Base-by-base conservation (phyloP, 805 yeast genomes). In the Candida silvatica region DNA sequence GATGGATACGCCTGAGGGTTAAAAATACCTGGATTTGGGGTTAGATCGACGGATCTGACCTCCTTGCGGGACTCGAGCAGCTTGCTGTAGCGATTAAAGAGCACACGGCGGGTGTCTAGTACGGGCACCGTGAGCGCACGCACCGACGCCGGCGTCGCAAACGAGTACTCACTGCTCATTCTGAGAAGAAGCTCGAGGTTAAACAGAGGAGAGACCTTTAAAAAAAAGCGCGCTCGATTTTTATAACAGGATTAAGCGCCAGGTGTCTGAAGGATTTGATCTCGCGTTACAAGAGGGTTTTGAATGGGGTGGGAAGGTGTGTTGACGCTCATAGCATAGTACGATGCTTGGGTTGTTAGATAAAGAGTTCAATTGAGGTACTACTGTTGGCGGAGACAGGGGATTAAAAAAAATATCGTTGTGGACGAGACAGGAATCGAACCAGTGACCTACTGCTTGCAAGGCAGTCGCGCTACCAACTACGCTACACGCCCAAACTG, bases 1-100 rank as follows among this genome's bases (percentile, higher is more conserved):
- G 69, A 68, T 1, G 97, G 95, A 47, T 74, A 83, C 0, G 80
- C 79, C 49, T 80, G 92, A 2, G 97, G 96, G 45, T 82, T 83
- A 64, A 87, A 87, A 46, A 67, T 48, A 18, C 78, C 69, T 17
- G 61, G 64, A 30, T 73, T 73, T 4, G 92, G 82, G 2, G 86
- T 66, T 8, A 90, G 69, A 52, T 87, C 96, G 17, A 80, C 69
- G 23, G 87, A 62, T 41, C 94, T 61, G 14, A 86, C 76, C 48
- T 83, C 90, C 29, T 65, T 56, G 5, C 74, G 67, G 12, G 64
- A 52, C 27, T 63, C 59, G 31, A 88, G 50, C 20, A 61, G 48
- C 3, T 55, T 56, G 6, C 66, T 61, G 43, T 71, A 72, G 29
- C 48, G 51, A 4, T 56, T 48, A 45, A 73, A 79, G 15, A 64